phyloP scores from a whole-genome alignment of 139 green algal species.

The Picochlorum sp. region DNA sequence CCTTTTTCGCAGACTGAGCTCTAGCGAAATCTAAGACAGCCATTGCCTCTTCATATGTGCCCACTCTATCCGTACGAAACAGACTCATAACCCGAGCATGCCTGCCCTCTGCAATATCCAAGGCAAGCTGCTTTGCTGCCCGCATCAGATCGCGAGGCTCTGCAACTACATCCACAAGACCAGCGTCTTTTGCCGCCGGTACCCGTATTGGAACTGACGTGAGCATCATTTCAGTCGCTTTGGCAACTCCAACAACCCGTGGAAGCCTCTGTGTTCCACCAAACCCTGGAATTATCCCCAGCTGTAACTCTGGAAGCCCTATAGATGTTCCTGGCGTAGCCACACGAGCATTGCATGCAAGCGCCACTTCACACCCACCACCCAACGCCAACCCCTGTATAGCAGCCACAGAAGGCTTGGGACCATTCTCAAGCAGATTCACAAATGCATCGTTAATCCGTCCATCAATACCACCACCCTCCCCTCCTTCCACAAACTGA shows the following conservation, averaged over 20 bases:
- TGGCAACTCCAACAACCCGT: conserved; percentile 86
- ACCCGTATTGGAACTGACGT: conserved; percentile 67
- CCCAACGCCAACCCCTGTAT: conserved; percentile 79
- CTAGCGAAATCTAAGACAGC: conserved; percentile 75
- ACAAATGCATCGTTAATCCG: conserved; percentile 59
- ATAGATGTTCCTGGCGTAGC: conserved; percentile 58
- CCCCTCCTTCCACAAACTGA: conserved; percentile 44
- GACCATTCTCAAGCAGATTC: conserved; percentile 61
- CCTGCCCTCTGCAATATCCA: conserved; percentile 68
- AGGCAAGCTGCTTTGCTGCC: conserved; percentile 47
- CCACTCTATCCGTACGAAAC: conserved; percentile 61
- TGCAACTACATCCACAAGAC: conserved; percentile 85
- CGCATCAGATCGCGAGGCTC: conserved; percentile 49
- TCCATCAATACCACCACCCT: conserved; percentile 57
- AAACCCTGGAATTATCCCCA: conserved; percentile 97
- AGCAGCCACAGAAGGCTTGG: conserved; percentile 87
- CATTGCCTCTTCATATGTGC: conserved; percentile 62
- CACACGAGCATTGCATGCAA: conserved; percentile 80
- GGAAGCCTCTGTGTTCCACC: conserved; percentile 96
- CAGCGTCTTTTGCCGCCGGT: conserved; percentile 54
- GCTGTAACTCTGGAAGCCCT: conserved; percentile 90
- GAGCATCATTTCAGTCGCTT: conserved; percentile 91
- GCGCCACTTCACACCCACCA: conserved; percentile 87
- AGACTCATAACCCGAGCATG: conserved; percentile 11
- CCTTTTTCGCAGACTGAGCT: conserved; percentile 45